Base-by-base conservation (phyloP, 2,329 filamentous ascomycete genomes). In the Cyphellophora europaea region DNA sequence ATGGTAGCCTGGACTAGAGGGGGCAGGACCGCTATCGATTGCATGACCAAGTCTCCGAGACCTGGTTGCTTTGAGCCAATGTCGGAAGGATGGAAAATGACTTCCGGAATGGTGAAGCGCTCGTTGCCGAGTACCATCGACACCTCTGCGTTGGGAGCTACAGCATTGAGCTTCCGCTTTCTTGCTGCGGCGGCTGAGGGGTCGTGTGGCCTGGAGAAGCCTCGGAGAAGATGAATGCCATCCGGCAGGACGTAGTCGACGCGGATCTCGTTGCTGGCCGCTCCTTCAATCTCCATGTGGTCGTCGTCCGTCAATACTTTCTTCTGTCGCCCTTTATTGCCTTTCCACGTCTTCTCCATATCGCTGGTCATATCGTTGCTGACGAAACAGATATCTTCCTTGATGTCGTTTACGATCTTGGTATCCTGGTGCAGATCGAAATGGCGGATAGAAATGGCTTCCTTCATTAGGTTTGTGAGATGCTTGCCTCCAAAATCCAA, bases 371-470 rank as follows among this genome's bases (percentile, higher is more conserved):
- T 95, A 52, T 93, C 77, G 1, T 74, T 63, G 2, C 82, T 82
- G 8, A 95, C 78, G 49, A 82, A 96, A 54, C 85, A 93, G 1
- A 82, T 78, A 4, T 80, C 72, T 55, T 98, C 91, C 54, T 98
- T 98, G 59, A 96, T 88, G 57, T 95, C 84, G 51, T 94, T 94
- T 55, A 95, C 86, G 33, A 96, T 80, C 56, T 93, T 80, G 1
- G 83, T 81, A 50, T 98, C 91, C 56, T 93, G 88, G 43, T 91
- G 78, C 77, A 98, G 88, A 55, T 95, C 89, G 58, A 93, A 94
- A 53, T 95, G 87, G 5, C 91, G 80, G 11, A 93, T 71, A 1
- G 88, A 95, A 12, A 96, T 77, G 11, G 93, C 71, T 37, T 91
- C 83, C 31, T 91, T 89, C 19, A 98, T 69, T 55, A 93, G 82